Evolutionary conservation across 495 filamentous ascomycete genomes (phyloP).

Genomic region (Neurospora intermedia): DNA sequence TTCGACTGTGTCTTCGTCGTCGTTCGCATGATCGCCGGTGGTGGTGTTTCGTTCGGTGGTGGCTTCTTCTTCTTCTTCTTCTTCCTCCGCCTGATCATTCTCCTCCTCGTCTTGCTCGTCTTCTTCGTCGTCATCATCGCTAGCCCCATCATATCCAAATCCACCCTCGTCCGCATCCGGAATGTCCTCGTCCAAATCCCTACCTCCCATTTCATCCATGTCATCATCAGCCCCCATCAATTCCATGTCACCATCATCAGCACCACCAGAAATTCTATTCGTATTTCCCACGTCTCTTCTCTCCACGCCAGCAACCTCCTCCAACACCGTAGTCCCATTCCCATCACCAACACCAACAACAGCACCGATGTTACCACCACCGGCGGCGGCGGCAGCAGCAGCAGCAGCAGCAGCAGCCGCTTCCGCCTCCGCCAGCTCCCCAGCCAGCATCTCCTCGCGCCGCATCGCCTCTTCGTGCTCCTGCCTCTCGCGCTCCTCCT

Average conservation of each 20-base stretch:
- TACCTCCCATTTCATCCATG: constrained; percentile 18
- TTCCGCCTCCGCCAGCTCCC: constrained; percentile 50
- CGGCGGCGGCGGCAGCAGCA: constrained; percentile 17
- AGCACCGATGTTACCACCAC: background rate
- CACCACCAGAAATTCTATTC: constrained; percentile 6
- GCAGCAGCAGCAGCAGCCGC: constrained; percentile 32
- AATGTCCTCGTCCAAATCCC: constrained; percentile 57
- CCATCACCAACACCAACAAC: background rate
- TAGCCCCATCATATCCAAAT: constrained; percentile 33
- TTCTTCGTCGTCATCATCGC: constrained; percentile 25
- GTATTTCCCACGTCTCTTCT: constrained; percentile 46
- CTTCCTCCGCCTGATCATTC: constrained; percentile 11
- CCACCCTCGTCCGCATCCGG: constrained; percentile 47
- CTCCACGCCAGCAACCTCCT: background rate
- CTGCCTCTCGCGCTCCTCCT: constrained; percentile 68
- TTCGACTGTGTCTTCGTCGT: constrained; percentile 5
- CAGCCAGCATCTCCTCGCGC: constrained; percentile 60
- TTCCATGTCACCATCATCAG: constrained; percentile 5
- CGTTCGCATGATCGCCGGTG: background rate
- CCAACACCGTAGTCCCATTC: constrained; percentile 13
- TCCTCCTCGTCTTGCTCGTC: constrained; percentile 25
- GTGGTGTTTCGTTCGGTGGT: background rate
- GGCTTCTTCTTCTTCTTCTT: constrained; percentile 18
- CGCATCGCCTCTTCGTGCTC: constrained; percentile 63
- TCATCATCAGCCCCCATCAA: constrained; percentile 18